phyloP scores from a whole-genome alignment of 163 green algal species.

The Scenedesmus sp. region DNA sequence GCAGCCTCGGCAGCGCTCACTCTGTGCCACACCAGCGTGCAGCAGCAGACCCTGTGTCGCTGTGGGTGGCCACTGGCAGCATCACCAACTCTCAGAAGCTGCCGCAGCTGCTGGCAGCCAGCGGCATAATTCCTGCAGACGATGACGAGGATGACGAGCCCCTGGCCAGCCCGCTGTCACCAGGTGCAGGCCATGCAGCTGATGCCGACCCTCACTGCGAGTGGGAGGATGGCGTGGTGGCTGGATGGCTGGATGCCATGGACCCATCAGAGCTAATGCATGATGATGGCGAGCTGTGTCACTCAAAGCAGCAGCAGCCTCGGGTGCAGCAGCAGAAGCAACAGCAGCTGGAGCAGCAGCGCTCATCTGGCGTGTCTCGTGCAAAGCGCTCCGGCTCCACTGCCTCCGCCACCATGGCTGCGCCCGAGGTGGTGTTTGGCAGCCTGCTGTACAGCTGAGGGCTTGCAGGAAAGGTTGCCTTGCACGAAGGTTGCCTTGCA shows the following conservation, averaged over 20 bases:
- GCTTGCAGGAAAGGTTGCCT: not conserved
- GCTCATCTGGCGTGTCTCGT: not conserved
- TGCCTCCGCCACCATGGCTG: not conserved
- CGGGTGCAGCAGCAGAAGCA: not conserved
- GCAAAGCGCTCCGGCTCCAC: not conserved
- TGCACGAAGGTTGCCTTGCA: not conserved
- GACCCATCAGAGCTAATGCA: slow-evolving; percentile 16
- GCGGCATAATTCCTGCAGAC: not conserved
- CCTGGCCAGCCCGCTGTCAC: not conserved
- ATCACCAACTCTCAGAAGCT: not conserved
- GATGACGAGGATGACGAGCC: not conserved
- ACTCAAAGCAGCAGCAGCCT: not conserved
- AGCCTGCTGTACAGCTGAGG: slow-evolving; percentile 29
- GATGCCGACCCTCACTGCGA: slow-evolving; percentile 26
- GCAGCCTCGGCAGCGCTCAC: not conserved
- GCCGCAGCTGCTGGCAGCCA: slow-evolving; percentile 15
- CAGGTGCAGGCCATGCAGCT: slow-evolving; percentile 7
- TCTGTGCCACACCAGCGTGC: not conserved
- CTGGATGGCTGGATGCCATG: slow-evolving; percentile 42
- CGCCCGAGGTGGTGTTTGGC: not conserved
- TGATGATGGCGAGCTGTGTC: slow-evolving; percentile 14
- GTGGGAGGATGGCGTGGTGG: slow-evolving; percentile 45
- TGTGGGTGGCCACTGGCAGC: slow-evolving; percentile 15
- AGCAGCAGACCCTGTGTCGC: not conserved
- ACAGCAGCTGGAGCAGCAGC: not conserved